These are phyloP conservation scores for Warburgia ugandensis DNA, from an alignment of 164 flowering plant species.

Conservation along the genomic window DNA sequence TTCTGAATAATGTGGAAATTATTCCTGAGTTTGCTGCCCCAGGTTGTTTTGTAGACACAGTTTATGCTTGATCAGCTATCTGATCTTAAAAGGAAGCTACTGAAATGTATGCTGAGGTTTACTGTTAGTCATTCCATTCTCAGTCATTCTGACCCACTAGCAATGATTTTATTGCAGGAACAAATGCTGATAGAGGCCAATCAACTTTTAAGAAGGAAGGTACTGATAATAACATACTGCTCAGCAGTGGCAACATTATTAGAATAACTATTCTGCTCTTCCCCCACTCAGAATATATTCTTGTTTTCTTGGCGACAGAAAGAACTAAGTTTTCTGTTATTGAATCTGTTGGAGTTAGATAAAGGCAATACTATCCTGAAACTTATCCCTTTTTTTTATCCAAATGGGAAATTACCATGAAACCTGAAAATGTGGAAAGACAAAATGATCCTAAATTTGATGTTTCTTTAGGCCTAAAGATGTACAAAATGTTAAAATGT, in stretches of 20 bases:
- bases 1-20: too few relatives aligned
- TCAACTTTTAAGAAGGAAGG: slow-evolving; percentile 21
- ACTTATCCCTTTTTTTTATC: too few relatives aligned
- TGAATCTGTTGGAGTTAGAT: neutral
- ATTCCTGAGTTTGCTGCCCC: neutral
- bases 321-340: too few relatives aligned
- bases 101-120: neutral
- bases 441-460: too few relatives aligned
- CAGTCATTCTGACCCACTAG: neutral
- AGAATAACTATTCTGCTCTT: neutral
- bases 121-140: neutral
- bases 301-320: neutral
- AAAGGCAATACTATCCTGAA: neutral
- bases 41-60: slow-evolving; percentile 21
- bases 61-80: slow-evolving; percentile 32
- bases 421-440: too few relatives aligned
- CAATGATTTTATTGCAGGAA: slow-evolving; percentile 15
- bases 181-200: slow-evolving; percentile 21
- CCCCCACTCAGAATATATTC: neutral
- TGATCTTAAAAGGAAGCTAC: slow-evolving; percentile 29
- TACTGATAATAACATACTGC: neutral
- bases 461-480: too few relatives aligned
- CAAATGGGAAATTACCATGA: too few relatives aligned
- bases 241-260: neutral
- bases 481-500: too few relatives aligned